Base-by-base conservation (phyloP, 2,329 filamentous ascomycete species). In the Beauveria sp. region DNA sequence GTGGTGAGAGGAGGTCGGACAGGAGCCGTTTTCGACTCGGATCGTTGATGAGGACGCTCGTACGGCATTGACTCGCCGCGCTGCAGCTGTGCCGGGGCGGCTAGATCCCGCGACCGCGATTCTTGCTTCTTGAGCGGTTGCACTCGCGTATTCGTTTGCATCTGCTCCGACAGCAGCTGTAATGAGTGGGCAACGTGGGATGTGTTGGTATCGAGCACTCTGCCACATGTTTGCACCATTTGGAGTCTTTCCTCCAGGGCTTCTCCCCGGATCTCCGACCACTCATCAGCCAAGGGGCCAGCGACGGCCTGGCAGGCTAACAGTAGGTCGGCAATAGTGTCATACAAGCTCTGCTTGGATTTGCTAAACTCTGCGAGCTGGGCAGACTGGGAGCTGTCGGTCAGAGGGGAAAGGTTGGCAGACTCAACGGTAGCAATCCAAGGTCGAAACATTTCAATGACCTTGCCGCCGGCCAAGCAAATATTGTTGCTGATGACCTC, bases 291-390 rank as follows among this genome's bases (percentile, higher is more conserved):
- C 49, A 99, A 75, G 6, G 95, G 95, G 9, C 91, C 91, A 6
- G 92, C 90, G n/a, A 98, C 89, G 26, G 90, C 86, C 74, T 99
- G 95, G 69, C 93, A 97, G 62, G 88, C 86, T 55, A 96, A 77
- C 4, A 98, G 77, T 30, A 99, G 82, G 71, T 98, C 95, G 9
- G 92, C 93, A 60, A 96, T 89, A 63, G 92, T 89, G 73, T 98
- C 95, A 74, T 98, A 98, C 20, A 96, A 80, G 67, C 89, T 90
- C 73, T 99, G 95, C 75, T 98, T 98, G 72, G 96, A 91, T 38
- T 87, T 84, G 69, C 87, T 88, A 72, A 97, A 97, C 67, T 98
- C 95, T 53, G 86, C 83, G 38, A 98, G 77, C 67, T 96, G 90
- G 0, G 92, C 91, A 49, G 89, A 93, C 71, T 93, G 90, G 66